A percentile compares a stretch with the other conserved stretches of the same genome.
Evolutionary conservation across 2,329 filamentous ascomycete genomes (phyloP).

Genomic region (Cladosporium sphaerospermum): DNA sequence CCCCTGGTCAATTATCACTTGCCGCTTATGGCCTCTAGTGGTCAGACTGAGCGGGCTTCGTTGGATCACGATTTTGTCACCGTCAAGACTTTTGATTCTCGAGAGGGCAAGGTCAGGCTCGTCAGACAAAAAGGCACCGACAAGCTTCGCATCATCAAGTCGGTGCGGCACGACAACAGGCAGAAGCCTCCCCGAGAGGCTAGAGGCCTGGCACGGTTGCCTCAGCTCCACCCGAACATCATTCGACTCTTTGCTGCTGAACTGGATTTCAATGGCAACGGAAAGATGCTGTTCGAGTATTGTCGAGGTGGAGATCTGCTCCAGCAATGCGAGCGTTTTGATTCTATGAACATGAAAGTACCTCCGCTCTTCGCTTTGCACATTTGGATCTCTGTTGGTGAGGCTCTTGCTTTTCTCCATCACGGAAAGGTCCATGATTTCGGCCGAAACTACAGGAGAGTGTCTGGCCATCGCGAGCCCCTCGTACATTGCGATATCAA

Average conservation of each 20-base stretch:
- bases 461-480: not conserved
- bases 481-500: not conserved
- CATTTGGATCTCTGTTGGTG: not conserved
- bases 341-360: not conserved
- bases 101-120: not conserved
- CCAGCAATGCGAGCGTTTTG: not conserved
- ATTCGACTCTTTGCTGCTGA: not conserved
- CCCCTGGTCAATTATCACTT: not conserved
- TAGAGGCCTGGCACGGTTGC: not conserved
- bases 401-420: conserved; percentile 2
- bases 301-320: not conserved
- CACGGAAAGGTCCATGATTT: not conserved
- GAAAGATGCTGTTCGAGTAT: conserved; percentile 1
- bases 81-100: not conserved
- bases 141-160: conserved; percentile 1
- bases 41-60: not conserved
- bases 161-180: not conserved
- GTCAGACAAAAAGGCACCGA: not conserved
- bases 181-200: not conserved
- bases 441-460: not conserved
- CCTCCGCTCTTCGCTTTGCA: conserved; percentile 1
- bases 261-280: not conserved
- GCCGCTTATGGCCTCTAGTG: not conserved
- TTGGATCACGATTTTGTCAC: not conserved
- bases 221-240: not conserved